Percentiles rank a stretch among this genome's conserved stretches.
Conservation (phyloP, 352 stramenopile species). For the Globisporangium megalacanthum region DNA sequence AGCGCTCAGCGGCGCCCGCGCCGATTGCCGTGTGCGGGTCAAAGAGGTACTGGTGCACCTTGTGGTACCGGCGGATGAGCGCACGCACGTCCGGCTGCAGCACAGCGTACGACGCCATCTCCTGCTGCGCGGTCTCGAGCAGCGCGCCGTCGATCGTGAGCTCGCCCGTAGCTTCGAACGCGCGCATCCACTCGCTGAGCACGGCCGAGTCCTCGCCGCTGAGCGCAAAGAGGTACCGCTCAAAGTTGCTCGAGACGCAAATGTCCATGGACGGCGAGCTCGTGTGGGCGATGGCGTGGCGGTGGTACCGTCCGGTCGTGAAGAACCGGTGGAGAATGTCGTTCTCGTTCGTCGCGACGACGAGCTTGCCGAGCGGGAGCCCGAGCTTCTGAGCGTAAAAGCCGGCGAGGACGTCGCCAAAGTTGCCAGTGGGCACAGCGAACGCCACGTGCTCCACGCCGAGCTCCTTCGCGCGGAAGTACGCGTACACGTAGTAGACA, state of each 20-base stretch:
- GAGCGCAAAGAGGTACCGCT: slow-evolving; percentile 97
- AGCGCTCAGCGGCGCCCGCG: slow-evolving; percentile 86
- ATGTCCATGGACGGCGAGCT: slow-evolving; percentile 99
- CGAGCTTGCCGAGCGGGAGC: slow-evolving; percentile 93
- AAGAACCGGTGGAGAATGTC: slow-evolving; percentile 99
- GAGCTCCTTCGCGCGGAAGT: slow-evolving; percentile 85
- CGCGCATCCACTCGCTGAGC: slow-evolving; percentile 91
- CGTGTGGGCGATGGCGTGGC: slow-evolving; percentile 89
- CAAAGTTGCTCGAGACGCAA: slow-evolving; percentile 99
- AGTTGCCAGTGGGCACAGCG: slow-evolving; percentile 98
- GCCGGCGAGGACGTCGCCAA: slow-evolving; percentile 97
- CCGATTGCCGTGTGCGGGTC: slow-evolving; percentile 97
- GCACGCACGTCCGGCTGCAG: slow-evolving; percentile 82
- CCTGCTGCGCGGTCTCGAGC: slow-evolving; percentile 83
- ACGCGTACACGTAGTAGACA: slow-evolving; percentile 99
- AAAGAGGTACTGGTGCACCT: slow-evolving; percentile 93
- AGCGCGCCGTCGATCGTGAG: slow-evolving; percentile 91
- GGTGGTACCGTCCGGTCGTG: slow-evolving; percentile 94
- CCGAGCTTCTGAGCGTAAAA: slow-evolving; percentile 95
- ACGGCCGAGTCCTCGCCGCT: slow-evolving; percentile 90
- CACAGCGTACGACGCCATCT: slow-evolving; percentile 93
- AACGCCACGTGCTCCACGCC: slow-evolving; percentile 85
- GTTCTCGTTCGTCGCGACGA: slow-evolving; percentile 99
- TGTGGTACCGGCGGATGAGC: slow-evolving; percentile 91
- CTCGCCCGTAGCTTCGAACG: slow-evolving; percentile 93